Evolutionary conservation across 371 early-diverging fungal genomes (phyloP).

Genomic region (Haplosporangium sp.): DNA sequence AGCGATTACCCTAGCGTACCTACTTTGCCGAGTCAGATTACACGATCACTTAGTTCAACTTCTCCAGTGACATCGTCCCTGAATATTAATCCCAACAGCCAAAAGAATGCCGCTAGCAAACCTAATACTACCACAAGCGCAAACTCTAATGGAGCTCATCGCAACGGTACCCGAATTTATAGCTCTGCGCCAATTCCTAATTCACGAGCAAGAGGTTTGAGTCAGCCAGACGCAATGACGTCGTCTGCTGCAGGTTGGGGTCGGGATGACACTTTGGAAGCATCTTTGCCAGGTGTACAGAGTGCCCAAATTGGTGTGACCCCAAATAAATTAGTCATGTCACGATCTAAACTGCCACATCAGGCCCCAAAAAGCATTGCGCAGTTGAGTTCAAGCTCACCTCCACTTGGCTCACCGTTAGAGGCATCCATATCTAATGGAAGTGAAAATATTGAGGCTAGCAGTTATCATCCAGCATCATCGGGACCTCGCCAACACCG

Average conservation of each 20-base stretch:
- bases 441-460: not conserved
- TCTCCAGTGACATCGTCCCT: not conserved
- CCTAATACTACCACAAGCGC: slow-evolving; percentile 2
- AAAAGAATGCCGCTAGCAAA: slow-evolving; percentile 2
- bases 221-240: slow-evolving; percentile 24
- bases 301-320: slow-evolving; percentile 8
- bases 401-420: slow-evolving; percentile 17
- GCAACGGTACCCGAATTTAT: slow-evolving; percentile 15
- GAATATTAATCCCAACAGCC: not conserved
- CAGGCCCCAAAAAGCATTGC: not conserved
- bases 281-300: not conserved
- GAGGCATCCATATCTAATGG: slow-evolving; percentile 4
- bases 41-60: slow-evolving; percentile 14
- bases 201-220: slow-evolving; percentile 30
- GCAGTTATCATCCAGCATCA: not conserved
- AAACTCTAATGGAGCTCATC: slow-evolving; percentile 3
- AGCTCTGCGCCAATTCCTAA: slow-evolving; percentile 41
- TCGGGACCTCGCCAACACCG: slow-evolving; percentile 16
- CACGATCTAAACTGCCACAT: slow-evolving; percentile 38
- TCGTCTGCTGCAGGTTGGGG: not conserved
- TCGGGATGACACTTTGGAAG: not conserved
- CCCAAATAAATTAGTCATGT: slow-evolving; percentile 41
- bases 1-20: slow-evolving; percentile 38
- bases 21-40: slow-evolving; percentile 10
- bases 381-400: not conserved